Conservation (phyloP, 805 yeast genomes). For the Brettanomyces custersianus region DNA sequence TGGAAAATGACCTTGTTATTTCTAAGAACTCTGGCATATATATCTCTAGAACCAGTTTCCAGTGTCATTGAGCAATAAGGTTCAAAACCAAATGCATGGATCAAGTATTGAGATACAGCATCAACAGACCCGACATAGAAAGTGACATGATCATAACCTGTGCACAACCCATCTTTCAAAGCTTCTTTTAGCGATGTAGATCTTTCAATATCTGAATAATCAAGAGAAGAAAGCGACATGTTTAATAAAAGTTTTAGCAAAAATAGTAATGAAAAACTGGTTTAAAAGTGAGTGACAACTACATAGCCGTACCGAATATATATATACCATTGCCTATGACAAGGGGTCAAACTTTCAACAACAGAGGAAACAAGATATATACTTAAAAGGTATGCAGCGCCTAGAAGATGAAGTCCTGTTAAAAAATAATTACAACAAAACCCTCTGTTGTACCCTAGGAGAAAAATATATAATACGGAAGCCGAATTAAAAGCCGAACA, state of each 20-base stretch:
- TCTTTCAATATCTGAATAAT: no score
- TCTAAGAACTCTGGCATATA: conserved; percentile 50
- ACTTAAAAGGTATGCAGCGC: no score
- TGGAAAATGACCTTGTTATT: conserved; percentile 48
- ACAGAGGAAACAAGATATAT: no score
- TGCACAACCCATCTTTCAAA: not conserved
- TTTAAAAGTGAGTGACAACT: not conserved
- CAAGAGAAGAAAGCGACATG: not conserved
- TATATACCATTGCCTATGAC: no score
- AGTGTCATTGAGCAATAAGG: conserved; percentile 57
- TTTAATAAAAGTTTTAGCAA: not conserved
- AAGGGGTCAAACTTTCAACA: no score
- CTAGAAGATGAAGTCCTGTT: no score
- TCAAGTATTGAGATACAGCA: conserved; percentile 47
- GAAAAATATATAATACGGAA: no score
- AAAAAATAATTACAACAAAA: no score
- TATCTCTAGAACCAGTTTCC: conserved; percentile 53
- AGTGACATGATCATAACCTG: conserved; percentile 56
- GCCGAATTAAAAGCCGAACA: no score
- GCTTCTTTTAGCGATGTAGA: no score
- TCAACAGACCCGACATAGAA: conserved; percentile 71
- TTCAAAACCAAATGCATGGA: conserved; percentile 51
- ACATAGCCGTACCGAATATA: no score
- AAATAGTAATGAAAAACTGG: not conserved
- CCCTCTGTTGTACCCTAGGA: no score